Conservation (phyloP, 495 filamentous ascomycete species). For the Durotheca rogersii region DNA sequence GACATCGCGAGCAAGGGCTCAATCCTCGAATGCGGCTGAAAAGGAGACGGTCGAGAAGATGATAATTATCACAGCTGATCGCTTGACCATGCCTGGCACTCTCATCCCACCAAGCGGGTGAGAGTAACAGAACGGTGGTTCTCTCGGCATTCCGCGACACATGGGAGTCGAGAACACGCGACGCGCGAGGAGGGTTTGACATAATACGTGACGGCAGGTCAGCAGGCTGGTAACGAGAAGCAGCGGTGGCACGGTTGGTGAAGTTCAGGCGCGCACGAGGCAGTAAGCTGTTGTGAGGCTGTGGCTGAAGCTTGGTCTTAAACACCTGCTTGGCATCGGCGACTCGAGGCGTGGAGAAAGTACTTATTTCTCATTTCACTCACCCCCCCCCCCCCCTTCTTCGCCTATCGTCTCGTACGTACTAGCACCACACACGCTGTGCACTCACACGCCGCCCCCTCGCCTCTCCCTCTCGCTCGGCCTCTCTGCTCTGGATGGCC, state of each 20-base stretch:
- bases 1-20: conserved; percentile 5
- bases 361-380: too few relatives aligned
- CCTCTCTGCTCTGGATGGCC: conserved; percentile 4
- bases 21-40: conserved; percentile 7
- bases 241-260: conserved; percentile 14
- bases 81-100: conserved; percentile 20
- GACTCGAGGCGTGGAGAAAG: conserved; percentile 1
- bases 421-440: too few relatives aligned
- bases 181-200: conserved; percentile 9
- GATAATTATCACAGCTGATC: conserved; percentile 13
- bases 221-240: conserved; percentile 16
- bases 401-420: too few relatives aligned
- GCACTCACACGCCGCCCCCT: too few relatives aligned
- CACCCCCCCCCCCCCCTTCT: too few relatives aligned
- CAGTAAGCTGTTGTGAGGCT: conserved; percentile 11
- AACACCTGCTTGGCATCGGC: conserved; percentile 20
- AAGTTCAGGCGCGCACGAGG: conserved; percentile 12
- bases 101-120: conserved; percentile 6
- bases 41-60: conserved; percentile 11
- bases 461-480: neutral
- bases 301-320: conserved; percentile 22
- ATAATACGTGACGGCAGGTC: conserved; percentile 27
- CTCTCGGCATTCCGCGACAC: conserved; percentile 15
- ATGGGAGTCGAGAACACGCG: conserved; percentile 8
- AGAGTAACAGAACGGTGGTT: too few relatives aligned